Base-by-base conservation (phyloP, 306 rosid genomes). In the Rubus parviflorus region DNA sequence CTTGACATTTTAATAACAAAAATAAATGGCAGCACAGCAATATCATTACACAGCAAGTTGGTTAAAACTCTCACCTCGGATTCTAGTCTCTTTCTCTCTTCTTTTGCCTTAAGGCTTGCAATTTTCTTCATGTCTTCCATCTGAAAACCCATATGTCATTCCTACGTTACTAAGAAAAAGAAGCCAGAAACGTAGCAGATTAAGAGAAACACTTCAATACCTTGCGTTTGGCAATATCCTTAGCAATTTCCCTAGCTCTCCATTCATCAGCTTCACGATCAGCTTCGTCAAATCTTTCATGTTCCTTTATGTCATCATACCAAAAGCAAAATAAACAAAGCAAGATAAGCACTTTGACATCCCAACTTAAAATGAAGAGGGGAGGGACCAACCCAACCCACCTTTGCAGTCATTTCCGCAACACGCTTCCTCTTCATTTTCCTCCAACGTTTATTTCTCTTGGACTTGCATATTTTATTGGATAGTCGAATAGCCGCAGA, bases 251-350 rank as follows among this genome's bases (percentile, higher is more conserved):
- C 82, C 90, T 88, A 41, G 89, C 92, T 77, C 91, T 87, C 97
- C 98, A 95, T 72, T 95, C 97, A 82, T 92, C 93, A 57, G 98
- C 98, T 86, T 92, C 92, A 60, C 61, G 84, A 84, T 92, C 91
- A 46, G 85, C 90, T 83, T 57, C 86, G 35, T 86, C 88, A 83
- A 87, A 92, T 74, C 67, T 67, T 76, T 87, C 92, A 16, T 1
- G 75, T 71, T 86, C 93, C 98, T 92, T 68, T 8, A 58, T 64
- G 69, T 76, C 85, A 75, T 45, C 64, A 77, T 46, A 65, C 25
- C 60, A 62, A 67, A 60, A 60, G 46, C 37, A 69, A 65, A 76
- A 78, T 15, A 75, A 41, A 41, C 14, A 73, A 57, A 54, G 6
- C 53, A 57, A 14, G 61, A 5, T 19, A 53, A n/a, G 14, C 1